Conservation (phyloP, 805 yeast species). For the Trichomonascus vanleenenianus region DNA sequence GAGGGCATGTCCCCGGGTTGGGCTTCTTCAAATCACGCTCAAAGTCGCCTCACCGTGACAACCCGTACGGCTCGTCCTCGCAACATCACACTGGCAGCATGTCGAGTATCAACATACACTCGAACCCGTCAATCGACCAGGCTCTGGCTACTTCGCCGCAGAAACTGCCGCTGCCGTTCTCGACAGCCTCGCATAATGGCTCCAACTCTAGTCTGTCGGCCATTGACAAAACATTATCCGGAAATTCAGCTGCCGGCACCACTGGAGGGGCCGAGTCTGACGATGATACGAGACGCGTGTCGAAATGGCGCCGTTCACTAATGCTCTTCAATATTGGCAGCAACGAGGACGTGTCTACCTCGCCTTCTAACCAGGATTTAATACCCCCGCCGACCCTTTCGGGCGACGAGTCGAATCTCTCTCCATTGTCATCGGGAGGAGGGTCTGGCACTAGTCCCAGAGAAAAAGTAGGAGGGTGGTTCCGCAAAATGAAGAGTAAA, state of each 20-base stretch:
- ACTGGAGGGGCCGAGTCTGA: conserved; percentile 7
- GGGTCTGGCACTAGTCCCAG: background rate
- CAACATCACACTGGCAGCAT: too few species aligned
- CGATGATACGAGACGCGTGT: conserved; percentile 9
- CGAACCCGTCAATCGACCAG: conserved; percentile 16
- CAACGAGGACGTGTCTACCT: background rate
- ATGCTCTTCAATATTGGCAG: conserved; percentile 11
- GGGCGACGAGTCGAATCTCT: background rate
- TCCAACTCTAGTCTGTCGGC: conserved; percentile 15
- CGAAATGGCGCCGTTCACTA: conserved; percentile 20
- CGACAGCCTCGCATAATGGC: conserved; percentile 10
- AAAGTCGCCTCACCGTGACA: too few species aligned
- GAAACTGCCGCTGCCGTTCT: conserved; percentile 2
- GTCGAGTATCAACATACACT: background rate
- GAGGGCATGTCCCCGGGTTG: too few species aligned
- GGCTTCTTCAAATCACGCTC: too few species aligned
- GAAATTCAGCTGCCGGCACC: conserved; percentile 8
- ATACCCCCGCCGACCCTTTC: conserved; percentile 9
- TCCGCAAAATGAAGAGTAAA: conserved; percentile 6
- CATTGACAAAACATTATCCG: conserved; percentile 10
- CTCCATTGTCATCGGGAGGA: background rate
- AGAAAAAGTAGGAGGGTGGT: conserved; percentile 8
- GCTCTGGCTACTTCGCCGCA: conserved; percentile 14
- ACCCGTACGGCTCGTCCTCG: too few species aligned
- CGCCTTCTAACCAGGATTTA: background rate